Base-by-base conservation (phyloP, 768 basidiomycete genomes). In the Candolleomyces efflorescens region DNA sequence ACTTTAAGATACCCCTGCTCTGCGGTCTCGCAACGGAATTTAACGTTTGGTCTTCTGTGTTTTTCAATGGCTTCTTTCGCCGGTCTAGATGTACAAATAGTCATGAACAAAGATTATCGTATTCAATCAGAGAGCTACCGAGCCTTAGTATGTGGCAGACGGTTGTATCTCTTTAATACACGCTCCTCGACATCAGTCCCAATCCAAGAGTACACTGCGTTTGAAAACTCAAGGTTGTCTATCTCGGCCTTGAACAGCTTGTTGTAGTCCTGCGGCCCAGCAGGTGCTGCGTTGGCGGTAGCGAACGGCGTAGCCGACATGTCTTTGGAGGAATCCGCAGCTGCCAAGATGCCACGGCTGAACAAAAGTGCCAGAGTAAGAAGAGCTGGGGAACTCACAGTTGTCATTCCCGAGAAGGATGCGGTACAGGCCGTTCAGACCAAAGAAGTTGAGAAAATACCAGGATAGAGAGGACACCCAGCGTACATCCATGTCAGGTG, bases 361-460 rank as follows among this genome's bases (percentile, higher is more conserved):
- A 32, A 5, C 5, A 5, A 43, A 43, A 55, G 36, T 20, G 48
- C 53, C 24, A 32, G 49, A 49, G 11, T 48, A 27, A 36, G 41
- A 55, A 27, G 26, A 58, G 51, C 43, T 43, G 50, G 54, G 47
- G 46, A 53, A 75, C 87, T 65, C 62, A 95, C 96, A 82, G 66
- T 95, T 94, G 55, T 95, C 93, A 41, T 82, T 82, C 9, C 94
- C 95, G 59, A 99, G 86, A 59, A 98, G 83, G 59, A 98, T 86
- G 50, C 89, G 90, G 77, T 98, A 99, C 17, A 99, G 73, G 17
- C 94, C 95, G 67, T 98, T 98, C 60, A 99, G 75, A 54, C 96
- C 96, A 72, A 99, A 98, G 75, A 98, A 92, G 78, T 98, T 98
- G 66, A 98, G 85, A 74, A 99, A 98, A 75, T 98, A 99, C 97